Percentiles rank a stretch among this genome's conserved stretches.
These are phyloP conservation scores for Trametes cinnabarina DNA, from an alignment of 768 basidiomycete species.

Conservation along the genomic window DNA sequence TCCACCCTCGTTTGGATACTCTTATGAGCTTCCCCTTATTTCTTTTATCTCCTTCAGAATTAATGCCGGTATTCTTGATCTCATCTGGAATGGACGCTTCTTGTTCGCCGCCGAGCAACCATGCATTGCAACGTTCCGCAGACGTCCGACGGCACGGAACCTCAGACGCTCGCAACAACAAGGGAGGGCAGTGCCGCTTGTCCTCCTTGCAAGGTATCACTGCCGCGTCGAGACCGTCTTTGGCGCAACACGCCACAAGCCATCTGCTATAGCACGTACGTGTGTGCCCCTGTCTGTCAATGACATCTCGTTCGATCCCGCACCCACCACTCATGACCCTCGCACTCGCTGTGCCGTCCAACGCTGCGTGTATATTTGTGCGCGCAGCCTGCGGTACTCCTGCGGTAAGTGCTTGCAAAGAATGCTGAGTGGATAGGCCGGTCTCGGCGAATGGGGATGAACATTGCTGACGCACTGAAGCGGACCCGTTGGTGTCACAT, in stretches of 20 bases:
- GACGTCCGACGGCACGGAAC: background rate
- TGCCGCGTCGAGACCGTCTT: background rate
- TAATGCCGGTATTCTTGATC: slow-evolving; percentile 13
- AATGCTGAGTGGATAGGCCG: background rate
- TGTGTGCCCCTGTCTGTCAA: slow-evolving; percentile 2
- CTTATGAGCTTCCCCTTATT: slow-evolving; percentile 8
- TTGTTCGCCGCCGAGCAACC: slow-evolving; percentile 2
- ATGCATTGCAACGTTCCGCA: background rate
- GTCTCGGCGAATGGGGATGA: background rate
- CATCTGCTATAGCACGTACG: background rate
- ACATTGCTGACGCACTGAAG: background rate
- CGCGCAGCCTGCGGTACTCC: too few species aligned
- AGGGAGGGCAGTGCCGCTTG: too few species aligned
- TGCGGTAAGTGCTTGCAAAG: background rate
- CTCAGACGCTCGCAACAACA: background rate
- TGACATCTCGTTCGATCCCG: background rate
- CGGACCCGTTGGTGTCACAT: too few species aligned
- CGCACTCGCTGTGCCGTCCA: background rate
- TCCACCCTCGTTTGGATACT: slow-evolving; percentile 23
- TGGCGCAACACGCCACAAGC: background rate
- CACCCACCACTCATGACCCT: background rate
- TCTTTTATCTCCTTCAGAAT: slow-evolving; percentile 3
- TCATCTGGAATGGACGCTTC: slow-evolving; percentile 5
- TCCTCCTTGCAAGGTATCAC: background rate
- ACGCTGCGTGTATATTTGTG: background rate